Conservation (phyloP, 2,329 filamentous ascomycete genomes). For the Endoconidiophora laricicola region DNA sequence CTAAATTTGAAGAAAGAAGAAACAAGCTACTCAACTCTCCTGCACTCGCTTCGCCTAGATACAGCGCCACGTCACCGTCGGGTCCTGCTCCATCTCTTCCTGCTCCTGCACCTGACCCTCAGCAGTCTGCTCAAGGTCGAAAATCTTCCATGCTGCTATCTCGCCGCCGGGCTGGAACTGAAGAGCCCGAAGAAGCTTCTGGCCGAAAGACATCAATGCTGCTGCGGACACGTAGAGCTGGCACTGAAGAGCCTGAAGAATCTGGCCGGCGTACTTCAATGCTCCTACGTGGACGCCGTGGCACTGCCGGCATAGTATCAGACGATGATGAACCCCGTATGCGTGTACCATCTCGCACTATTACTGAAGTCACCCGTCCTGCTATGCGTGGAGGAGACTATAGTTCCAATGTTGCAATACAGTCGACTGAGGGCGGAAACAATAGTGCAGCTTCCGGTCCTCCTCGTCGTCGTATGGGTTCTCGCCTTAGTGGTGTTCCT, state of each 20-base stretch:
- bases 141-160: constrained; percentile 36
- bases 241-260: constrained; percentile 34
- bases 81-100: constrained; percentile 26
- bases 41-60: constrained; percentile 30
- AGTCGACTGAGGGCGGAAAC: constrained; percentile 18
- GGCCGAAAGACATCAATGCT: constrained; percentile 29
- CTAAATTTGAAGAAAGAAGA: constrained; percentile 37
- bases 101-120: not conserved
- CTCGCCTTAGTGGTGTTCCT: constrained; percentile 23
- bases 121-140: constrained; percentile 19
- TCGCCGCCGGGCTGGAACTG: constrained; percentile 31
- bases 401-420: not conserved
- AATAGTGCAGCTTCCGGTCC: constrained; percentile 26
- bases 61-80: constrained; percentile 21
- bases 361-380: constrained; percentile 33
- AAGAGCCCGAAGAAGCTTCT: constrained; percentile 30
- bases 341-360: constrained; percentile 40
- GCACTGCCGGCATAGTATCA: constrained; percentile 25
- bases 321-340: constrained; percentile 28
- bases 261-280: constrained; percentile 30
- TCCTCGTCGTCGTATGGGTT: constrained; percentile 34
- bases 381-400: constrained; percentile 22
- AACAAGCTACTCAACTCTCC: constrained; percentile 29
- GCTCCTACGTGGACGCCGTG: constrained; percentile 29
- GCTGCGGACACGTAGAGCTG: constrained; percentile 24